These are phyloP conservation scores for Hydnomerulius pinastri DNA, from an alignment of 768 basidiomycete species.

Conservation along the genomic window DNA sequence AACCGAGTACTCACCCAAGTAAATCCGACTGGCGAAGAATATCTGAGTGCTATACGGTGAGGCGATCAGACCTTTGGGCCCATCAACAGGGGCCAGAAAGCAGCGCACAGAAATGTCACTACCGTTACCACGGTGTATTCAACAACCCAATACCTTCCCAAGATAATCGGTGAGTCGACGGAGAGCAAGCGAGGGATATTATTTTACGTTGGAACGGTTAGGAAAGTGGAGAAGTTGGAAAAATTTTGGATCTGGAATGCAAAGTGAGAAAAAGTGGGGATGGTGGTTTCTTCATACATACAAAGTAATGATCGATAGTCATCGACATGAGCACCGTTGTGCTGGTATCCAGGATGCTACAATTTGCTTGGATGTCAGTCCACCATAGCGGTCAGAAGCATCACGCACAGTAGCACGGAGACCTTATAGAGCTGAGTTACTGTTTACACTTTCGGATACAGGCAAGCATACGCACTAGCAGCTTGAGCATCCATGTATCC, in stretches of 20 bases:
- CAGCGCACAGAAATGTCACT: background rate
- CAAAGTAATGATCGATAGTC: too few relatives aligned
- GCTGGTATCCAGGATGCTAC: background rate
- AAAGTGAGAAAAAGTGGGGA: too few relatives aligned
- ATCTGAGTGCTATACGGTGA: background rate
- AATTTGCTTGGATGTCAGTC: background rate
- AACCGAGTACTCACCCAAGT: background rate
- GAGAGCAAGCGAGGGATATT: background rate
- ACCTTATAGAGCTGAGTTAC: background rate
- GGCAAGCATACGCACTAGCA: background rate
- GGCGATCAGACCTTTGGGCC: background rate
- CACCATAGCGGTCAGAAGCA: background rate
- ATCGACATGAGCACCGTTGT: background rate
- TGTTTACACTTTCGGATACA: background rate
- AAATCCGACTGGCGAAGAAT: constrained; percentile 3
- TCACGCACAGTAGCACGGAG: background rate
- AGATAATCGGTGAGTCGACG: background rate
- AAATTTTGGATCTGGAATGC: too few relatives aligned
- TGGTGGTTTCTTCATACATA: too few relatives aligned
- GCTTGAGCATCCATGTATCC: background rate
- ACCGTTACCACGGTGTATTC: background rate
- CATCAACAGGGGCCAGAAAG: too few relatives aligned
- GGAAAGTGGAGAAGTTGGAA: too few relatives aligned
- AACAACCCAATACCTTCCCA: background rate
- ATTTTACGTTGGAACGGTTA: background rate